Base-by-base conservation (phyloP, 2,329 filamentous ascomycete species). In the Stemphylium vesicarium region DNA sequence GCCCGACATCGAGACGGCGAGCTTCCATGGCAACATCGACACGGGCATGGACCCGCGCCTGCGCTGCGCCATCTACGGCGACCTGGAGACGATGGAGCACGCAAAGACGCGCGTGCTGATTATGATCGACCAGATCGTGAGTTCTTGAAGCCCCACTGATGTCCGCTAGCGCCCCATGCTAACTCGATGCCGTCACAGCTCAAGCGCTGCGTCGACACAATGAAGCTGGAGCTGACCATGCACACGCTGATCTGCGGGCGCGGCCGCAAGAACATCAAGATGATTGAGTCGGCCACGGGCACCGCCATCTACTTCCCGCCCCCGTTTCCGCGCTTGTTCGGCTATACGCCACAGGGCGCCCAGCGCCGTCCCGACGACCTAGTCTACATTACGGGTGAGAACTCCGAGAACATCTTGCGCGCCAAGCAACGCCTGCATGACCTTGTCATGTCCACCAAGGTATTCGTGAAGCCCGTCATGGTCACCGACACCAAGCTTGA, bases 271-370 rank as follows among this genome's bases (percentile, higher is more conserved):
- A 97, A 97, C 75, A 96, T 99, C 80, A 98, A 98, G 80, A 81
- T 95, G 68, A 97, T 99, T 70, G 95, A 99, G 77, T 96, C 95
- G 12, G 87, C 90, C 24, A 98, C 95, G 12, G 92, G 93, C 68
- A 98, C 95, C 8, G 94, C 95, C 61, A 98, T 99, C 68, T 99
- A 99, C 79, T 98, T 99, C 72, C 95, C 95, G 24, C 92, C 93
- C 7, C 90, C 94, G 0, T 98, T 98, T 73, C 93, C 94, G 12
- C 88, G 89, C 55, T 88, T 97, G 62, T 97, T 95, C 72, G 90
- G 91, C 56, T 99, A 96, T 75, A 91, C 88, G 48, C 93, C 94
- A 1, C 86, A 87, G 7, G 91, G 90, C 62, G 92, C 92, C 16
- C 86, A 86, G 51, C 87, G 91, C 54, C 88, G 95, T 64, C 91